Base-by-base conservation (phyloP, 768 basidiomycete genomes). In the Lactarius pseudohatsudake region DNA sequence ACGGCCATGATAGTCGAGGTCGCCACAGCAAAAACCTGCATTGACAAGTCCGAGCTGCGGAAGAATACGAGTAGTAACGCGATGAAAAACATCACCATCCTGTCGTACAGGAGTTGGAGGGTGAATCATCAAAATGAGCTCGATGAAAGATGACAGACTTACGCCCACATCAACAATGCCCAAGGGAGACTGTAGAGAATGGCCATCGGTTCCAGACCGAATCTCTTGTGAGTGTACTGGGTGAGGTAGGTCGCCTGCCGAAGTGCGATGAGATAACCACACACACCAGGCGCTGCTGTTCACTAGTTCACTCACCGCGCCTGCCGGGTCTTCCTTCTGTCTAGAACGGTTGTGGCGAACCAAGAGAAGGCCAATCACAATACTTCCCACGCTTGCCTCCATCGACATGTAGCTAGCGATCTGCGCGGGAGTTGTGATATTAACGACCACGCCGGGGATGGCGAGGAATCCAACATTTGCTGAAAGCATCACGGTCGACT, bases 161-260 rank as follows among this genome's bases (percentile, higher is more conserved):
- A 85, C 85, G 79, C 80, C 85, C 85, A 86, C 77, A 86, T 80
- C 47, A 86, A 76, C 32, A 86, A 74, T 1, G 83, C 81, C 63
- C 84, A 83, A 0, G 85, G 85, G 10, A 87, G 71, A 64, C 82
- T 82, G 64, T 84, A 84, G 60, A 84, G 71, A 28, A 86, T 76
- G 11, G 84, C 82, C 5, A 86, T 76, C 1, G 73, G 47, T 50
- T 50, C 47, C 22, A 50, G 47, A 1, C 47, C 47, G 47, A 50
- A 26, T 13, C 4, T 15, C 11, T 0, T 11, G 22, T 26, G 22
- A 26, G 47, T 50, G 26, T 50, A 26, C 4, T 50, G 11, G 47
- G 62, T 47, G 18, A 78, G 62, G 56, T 69, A 77, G 20, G 66
- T 63, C 13, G 69, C 71, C 70, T 73, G 62, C 8, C 22, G 5